Evolutionary conservation across 2,329 filamentous ascomycete genomes (phyloP).

Genomic region (Ascocoryne sarcoides): DNA sequence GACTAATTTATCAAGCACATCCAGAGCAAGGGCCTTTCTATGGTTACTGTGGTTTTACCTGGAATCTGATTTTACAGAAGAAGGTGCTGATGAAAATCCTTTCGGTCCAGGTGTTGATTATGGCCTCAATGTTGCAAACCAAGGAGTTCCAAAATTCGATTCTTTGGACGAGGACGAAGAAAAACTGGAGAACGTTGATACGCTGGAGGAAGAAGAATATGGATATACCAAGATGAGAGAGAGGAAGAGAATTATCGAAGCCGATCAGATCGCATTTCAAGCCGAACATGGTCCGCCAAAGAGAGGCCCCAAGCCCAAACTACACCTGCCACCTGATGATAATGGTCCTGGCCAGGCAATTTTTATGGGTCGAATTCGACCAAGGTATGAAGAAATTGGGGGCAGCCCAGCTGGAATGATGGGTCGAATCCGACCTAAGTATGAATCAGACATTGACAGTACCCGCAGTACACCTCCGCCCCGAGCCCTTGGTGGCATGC

Average conservation of each 20-base stretch:
- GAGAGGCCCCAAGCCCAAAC: constrained; percentile 36
- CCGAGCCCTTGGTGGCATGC: constrained; percentile 25
- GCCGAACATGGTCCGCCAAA: constrained; percentile 42
- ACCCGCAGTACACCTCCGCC: constrained; percentile 45
- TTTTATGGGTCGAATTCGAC: constrained; percentile 53
- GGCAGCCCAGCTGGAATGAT: constrained; percentile 40
- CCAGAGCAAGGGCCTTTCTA: constrained; percentile 78
- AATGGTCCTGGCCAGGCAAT: constrained; percentile 35
- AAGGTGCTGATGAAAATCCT: constrained; percentile 82
- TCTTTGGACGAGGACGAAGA: constrained; percentile 58
- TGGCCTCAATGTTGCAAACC: constrained; percentile 53
- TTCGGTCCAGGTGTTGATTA: constrained; percentile 70
- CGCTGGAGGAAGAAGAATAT: constrained; percentile 59
- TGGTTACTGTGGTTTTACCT: constrained; percentile 99
- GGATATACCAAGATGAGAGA: constrained; percentile 66
- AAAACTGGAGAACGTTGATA: constrained; percentile 64
- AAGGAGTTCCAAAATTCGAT: constrained; percentile 59
- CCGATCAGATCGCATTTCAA: constrained; percentile 49
- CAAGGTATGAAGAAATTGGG: constrained; percentile 42
- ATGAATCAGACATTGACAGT: constrained; percentile 47
- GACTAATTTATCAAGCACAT: constrained; percentile 69
- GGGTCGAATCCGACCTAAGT: constrained; percentile 55
- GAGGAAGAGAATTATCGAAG: constrained; percentile 64
- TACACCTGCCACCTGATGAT: constrained; percentile 31
- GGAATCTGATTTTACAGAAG: constrained; percentile 86